Evolutionary conservation across 192 early-diverging fungal genomes (phyloP), one percentile per base, ranked within the genome.

Genomic region (Irineochytrium annulatum): DNA sequence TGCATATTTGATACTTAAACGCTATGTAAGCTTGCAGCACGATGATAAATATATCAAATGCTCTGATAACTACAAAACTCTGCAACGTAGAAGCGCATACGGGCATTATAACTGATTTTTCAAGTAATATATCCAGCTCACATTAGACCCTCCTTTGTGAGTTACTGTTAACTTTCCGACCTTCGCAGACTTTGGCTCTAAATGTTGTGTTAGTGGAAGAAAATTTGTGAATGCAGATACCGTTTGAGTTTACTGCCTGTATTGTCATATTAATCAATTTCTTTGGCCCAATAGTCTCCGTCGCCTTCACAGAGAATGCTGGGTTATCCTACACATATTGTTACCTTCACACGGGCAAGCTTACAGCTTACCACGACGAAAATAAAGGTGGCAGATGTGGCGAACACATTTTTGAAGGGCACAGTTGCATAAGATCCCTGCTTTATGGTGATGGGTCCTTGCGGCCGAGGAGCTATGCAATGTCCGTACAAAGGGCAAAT

Each of bases 321-420:
- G 81, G 72, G 57, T 85, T 85, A 55, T 85, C 83, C 78, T 80
- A 43, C 16, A 35, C 16, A 53, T 43, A 62, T 19, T 52, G 26
- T 22, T 19, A 49, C 16, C 56, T 27, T 22, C 11, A 62, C 24
- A 22, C 31, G 19, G 39, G 2, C 20, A 65, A 32, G 19, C 20
- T 51, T 19, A 11, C 24, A 13, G 58, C 76, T 24, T 53, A 80
- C 78, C 59, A 85, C 76, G 5, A 70, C 62, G 51, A 74, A 75
- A 49, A 24, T 71, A 52, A 84, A 85, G 2, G 76, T 62, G 5
- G 83, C 78, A 16, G 58, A 59, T 14, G 49, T 35, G 17, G 57
- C 69, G 57, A 82, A 82, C 16, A 85, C 81, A 60, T 85, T 85
- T 39, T 84, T 86, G 68, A 85, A 85, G 3, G 75, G 57, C 6